Conservation (phyloP, 768 basidiomycete species). For the Boletus eberwhitei region DNA sequence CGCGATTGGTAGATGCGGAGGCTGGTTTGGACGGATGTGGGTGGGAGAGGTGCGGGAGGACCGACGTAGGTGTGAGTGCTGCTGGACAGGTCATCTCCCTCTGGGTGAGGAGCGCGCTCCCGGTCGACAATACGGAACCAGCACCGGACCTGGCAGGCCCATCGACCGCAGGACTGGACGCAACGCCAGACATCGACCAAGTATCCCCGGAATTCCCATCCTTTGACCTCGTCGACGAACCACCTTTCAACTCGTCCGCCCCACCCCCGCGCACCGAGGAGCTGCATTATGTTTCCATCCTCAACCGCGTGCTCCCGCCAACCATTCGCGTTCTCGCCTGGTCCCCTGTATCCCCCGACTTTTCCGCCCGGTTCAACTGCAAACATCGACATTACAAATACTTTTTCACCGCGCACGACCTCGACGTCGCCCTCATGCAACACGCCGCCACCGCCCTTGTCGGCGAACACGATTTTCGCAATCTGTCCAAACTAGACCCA, state of each 20-base stretch:
- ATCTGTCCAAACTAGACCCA: conserved; percentile 91
- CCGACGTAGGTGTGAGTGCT: conserved; percentile 92
- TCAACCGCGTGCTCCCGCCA: conserved; percentile 85
- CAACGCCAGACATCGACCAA: conserved; percentile 7
- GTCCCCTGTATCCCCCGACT: conserved; percentile 77
- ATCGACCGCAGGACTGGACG: neutral
- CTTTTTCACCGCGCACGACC: conserved; percentile 71
- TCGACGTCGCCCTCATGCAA: conserved; percentile 75
- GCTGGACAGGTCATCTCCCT: conserved; percentile 91
- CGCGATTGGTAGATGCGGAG: conserved; percentile 70
- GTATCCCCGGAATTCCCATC: conserved; percentile 16
- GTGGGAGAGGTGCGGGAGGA: conserved; percentile 90
- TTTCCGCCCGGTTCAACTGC: conserved; percentile 90
- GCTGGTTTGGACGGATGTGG: conserved; percentile 81
- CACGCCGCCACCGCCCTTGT: conserved; percentile 66
- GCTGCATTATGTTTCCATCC: conserved; percentile 70
- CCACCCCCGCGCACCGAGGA: conserved; percentile 41
- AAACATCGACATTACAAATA: conserved; percentile 93
- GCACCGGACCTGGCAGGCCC: conserved; percentile 4
- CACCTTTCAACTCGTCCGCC: conserved; percentile 33
- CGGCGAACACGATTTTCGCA: conserved; percentile 94
- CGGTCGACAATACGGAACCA: neutral
- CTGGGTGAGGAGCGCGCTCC: conserved; percentile 77
- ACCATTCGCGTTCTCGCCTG: conserved; percentile 91
- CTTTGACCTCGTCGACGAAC: conserved; percentile 38